Evolutionary conservation across 768 basidiomycete species (phyloP).

Genomic region (Dentipellis sp.): DNA sequence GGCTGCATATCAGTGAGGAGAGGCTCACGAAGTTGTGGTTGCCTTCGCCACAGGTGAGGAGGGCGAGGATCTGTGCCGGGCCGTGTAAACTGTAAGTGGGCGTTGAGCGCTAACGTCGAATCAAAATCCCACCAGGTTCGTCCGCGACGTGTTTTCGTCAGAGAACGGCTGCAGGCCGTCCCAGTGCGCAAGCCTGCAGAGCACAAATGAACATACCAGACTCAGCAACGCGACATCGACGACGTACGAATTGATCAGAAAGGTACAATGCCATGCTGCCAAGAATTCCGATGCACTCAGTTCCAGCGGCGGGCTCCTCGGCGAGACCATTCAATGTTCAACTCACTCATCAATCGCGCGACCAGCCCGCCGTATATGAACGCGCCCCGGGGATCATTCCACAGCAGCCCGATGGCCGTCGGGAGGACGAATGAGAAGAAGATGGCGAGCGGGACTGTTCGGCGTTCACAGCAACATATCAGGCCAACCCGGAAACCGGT

Average conservation of each 20-base stretch:
- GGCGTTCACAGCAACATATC: background rate
- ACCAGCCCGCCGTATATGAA: constrained; percentile 69
- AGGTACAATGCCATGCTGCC: constrained; percentile 65
- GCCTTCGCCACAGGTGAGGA: constrained; percentile 69
- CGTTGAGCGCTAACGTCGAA: background rate
- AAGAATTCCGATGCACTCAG: background rate
- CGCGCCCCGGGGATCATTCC: constrained; percentile 57
- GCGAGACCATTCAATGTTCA: too few species aligned
- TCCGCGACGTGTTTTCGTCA: constrained; percentile 70
- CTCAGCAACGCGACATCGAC: background rate
- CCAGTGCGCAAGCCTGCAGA: constrained; percentile 63
- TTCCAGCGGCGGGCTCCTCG: background rate
- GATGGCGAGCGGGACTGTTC: constrained; percentile 49
- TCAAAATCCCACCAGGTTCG: constrained; percentile 46
- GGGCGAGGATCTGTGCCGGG: constrained; percentile 44
- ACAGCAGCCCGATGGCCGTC: constrained; percentile 39
- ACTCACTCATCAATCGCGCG: constrained; percentile 48
- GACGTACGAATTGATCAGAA: constrained; percentile 60
- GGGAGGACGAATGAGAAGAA: constrained; percentile 49
- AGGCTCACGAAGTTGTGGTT: constrained; percentile 65
- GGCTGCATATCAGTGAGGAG: background rate
- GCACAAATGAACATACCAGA: background rate
- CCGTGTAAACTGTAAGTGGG: background rate
- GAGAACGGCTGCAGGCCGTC: constrained; percentile 74
- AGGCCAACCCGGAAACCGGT: background rate